These are phyloP conservation scores for Alternaria tenuissima DNA, from an alignment of 2,329 filamentous ascomycete genomes.

Conservation along the genomic window DNA sequence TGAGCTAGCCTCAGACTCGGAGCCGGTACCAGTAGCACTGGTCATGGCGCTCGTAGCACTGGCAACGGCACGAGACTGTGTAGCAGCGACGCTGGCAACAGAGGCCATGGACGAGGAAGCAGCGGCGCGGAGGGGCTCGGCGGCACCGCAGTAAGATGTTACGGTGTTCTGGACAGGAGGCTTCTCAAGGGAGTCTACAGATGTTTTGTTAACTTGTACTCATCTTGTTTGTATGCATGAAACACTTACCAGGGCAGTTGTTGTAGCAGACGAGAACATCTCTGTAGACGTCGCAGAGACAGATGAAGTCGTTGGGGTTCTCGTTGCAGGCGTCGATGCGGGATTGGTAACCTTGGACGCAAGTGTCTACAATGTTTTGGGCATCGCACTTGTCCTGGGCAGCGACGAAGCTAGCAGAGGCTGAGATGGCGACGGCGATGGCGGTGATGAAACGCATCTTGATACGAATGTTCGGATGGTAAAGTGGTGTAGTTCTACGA, in stretches of 20 bases:
- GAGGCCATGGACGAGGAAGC: constrained; percentile 26
- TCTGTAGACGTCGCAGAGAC: constrained; percentile 65
- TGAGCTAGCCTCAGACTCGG: constrained; percentile 2
- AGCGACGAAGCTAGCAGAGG: constrained; percentile 49
- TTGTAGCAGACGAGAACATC: constrained; percentile 68
- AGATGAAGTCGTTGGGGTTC: constrained; percentile 60
- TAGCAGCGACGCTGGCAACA: constrained; percentile 32
- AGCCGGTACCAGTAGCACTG: constrained; percentile 1
- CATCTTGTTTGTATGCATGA: too few relatives aligned
- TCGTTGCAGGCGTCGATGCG: constrained; percentile 54
- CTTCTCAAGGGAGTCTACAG: constrained; percentile 48
- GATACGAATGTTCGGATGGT: neutral
- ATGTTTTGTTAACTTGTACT: too few relatives aligned
- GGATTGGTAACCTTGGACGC: constrained; percentile 52
- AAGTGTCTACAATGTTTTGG: constrained; percentile 61
- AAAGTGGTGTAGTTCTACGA: neutral
- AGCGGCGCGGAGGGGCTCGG: constrained; percentile 44
- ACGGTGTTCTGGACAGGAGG: constrained; percentile 47
- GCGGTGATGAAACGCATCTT: constrained; percentile 47
- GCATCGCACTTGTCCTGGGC: constrained; percentile 50
- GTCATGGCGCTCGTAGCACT: constrained; percentile 9
- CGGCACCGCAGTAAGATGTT: constrained; percentile 53
- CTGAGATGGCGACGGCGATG: constrained; percentile 40
- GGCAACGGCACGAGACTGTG: constrained; percentile 19
- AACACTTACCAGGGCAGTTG: constrained; percentile 61